Evolutionary conservation across 2,329 filamentous ascomycete species (phyloP).

Genomic region (Fusarium fujikuroi): DNA sequence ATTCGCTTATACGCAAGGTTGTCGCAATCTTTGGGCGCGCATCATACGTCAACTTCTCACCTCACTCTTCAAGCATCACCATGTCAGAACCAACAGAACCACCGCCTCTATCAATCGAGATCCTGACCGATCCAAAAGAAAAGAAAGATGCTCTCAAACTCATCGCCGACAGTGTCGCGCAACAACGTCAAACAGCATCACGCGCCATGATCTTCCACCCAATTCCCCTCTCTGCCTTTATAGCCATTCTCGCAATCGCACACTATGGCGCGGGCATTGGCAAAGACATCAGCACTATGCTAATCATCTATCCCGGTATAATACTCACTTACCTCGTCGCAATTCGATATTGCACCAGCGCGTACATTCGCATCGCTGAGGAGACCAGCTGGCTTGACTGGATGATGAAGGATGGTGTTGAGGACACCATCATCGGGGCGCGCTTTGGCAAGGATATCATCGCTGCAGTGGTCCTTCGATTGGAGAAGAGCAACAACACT

Average conservation of each 20-base stretch:
- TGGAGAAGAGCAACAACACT: conserved; percentile 59
- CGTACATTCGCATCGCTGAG: conserved; percentile 73
- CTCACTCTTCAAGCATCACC: neutral
- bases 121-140: conserved; percentile 64
- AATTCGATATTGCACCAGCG: conserved; percentile 68
- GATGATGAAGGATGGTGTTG: conserved; percentile 49
- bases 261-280: conserved; percentile 53
- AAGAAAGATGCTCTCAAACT: conserved; percentile 75
- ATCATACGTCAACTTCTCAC: neutral
- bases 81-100: conserved; percentile 49
- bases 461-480: conserved; percentile 73
- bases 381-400: conserved; percentile 71
- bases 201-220: conserved; percentile 72
- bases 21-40: neutral
- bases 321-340: conserved; percentile 70
- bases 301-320: conserved; percentile 67
- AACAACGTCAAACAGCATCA: conserved; percentile 78
- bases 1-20: neutral
- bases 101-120: conserved; percentile 70
- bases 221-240: conserved; percentile 58
- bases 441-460: conserved; percentile 74
- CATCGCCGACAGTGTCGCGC: conserved; percentile 82
- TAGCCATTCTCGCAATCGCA: conserved; percentile 52
- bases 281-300: conserved; percentile 64
- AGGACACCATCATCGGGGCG: conserved; percentile 71